phyloP scores from a whole-genome alignment of 2,329 filamentous ascomycete species.

The Samsoniella hepiali region DNA sequence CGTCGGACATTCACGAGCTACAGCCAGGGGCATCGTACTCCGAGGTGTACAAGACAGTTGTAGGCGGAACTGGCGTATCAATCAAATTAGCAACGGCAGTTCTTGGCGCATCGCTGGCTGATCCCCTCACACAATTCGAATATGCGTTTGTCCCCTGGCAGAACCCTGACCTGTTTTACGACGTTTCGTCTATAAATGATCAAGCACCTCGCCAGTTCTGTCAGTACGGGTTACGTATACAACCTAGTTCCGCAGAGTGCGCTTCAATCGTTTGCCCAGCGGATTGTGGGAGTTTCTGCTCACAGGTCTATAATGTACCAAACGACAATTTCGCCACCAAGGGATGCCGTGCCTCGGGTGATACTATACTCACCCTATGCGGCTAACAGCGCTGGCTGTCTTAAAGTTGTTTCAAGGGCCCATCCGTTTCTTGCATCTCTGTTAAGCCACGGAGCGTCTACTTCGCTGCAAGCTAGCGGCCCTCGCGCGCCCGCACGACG shows the following conservation, averaged over 20 bases:
- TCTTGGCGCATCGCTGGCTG: neutral
- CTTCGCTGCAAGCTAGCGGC: neutral
- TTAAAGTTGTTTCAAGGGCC: neutral
- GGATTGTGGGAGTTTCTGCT: neutral
- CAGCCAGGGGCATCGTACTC: neutral
- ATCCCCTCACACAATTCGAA: neutral
- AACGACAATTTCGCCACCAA: neutral
- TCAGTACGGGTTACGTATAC: neutral
- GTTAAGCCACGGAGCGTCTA: neutral
- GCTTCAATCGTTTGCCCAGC: neutral
- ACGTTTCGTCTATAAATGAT: neutral
- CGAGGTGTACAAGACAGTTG: neutral
- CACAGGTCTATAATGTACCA: neutral
- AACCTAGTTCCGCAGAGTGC: neutral
- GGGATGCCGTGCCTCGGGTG: neutral
- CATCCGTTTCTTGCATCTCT: neutral
- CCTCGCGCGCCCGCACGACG: no score
- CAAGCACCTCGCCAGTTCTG: neutral
- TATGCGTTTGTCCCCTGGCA: neutral
- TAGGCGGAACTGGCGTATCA: neutral
- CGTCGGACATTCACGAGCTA: neutral
- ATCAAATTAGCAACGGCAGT: neutral
- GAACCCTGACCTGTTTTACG: neutral
- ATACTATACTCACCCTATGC: neutral
- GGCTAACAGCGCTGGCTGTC: neutral